These are phyloP conservation scores for Candida khao-thaluensis DNA, from an alignment of 805 yeast species.

Conservation along the genomic window DNA sequence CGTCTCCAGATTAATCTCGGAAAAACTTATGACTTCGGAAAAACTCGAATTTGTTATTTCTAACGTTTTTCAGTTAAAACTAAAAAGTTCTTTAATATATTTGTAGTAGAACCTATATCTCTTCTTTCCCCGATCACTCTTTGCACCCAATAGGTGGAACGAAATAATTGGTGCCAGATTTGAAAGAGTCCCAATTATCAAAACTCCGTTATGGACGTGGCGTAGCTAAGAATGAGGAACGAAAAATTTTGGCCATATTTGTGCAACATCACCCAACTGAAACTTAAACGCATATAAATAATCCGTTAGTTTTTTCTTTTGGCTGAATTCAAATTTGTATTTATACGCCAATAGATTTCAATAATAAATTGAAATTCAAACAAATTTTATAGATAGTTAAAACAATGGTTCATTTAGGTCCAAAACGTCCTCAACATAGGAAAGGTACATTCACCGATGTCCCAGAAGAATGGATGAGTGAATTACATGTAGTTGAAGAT, in stretches of 20 bases:
- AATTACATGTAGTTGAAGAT: slow-evolving; percentile 56
- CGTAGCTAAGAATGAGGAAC: not conserved
- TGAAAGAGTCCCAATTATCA: no score
- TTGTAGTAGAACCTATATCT: no score
- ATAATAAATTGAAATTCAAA: not conserved
- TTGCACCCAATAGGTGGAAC: no score
- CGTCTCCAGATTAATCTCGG: slow-evolving; percentile 6
- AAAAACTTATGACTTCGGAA: slow-evolving; percentile 1
- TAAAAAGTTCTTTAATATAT: no score
- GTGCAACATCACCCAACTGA: slow-evolving; percentile 8
- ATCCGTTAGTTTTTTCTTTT: no score
- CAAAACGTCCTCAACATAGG: slow-evolving; percentile 78
- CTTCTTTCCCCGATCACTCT: no score
- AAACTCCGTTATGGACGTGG: slow-evolving; percentile 2
- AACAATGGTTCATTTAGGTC: slow-evolving; percentile 82
- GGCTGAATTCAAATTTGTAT: no score
- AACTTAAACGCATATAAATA: slow-evolving; percentile 5
- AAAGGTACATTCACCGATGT: slow-evolving; percentile 62
- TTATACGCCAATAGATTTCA: no score
- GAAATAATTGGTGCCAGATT: no score
- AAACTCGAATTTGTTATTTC: not conserved
- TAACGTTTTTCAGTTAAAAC: no score
- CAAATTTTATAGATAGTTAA: slow-evolving; percentile 11
- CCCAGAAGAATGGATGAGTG: slow-evolving; percentile 59
- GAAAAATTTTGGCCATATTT: slow-evolving; percentile 2